Evolutionary conservation across 2,329 filamentous ascomycete genomes (phyloP), one percentile per base, ranked within the genome.

Genomic region (Penicillium brevicompactum): DNA sequence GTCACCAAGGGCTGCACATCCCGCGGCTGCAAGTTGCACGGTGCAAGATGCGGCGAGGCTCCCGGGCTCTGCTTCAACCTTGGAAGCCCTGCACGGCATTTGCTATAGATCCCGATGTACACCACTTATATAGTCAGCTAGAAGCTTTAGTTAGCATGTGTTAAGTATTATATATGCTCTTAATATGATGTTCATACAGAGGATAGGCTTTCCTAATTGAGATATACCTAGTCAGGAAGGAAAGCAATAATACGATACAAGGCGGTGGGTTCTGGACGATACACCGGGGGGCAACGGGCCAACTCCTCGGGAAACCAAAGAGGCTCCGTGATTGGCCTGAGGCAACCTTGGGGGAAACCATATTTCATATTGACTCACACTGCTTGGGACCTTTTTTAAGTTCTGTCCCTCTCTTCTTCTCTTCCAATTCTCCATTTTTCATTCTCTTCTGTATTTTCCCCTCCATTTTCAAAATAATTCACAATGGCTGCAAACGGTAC

Each of bases 401-500:
- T 37, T 37, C n/a, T n/a, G n/a, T 48, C 51, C 32, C 44, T 31
- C 47, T 55, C 41, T 47, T 42, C 40, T 34, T 43, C 9, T 49
- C 42, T 44, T 53, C 30, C 51, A 44, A 34, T 22, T 53, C 55
- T 51, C 57, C 50, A 31, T 47, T 51, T 16, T 43, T 47, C 49
- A 32, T 49, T 42, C 49, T 34, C 34, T 40, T 40, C 14, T 60
- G 27, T 44, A 27, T 51, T 43, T 48, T 49, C 50, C 21, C 47
- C 21, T 40, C 48, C 27, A 44, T 53, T 18, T 53, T 18, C 34
- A 37, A 13, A n/a, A 49, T 44, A 49, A 31, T 43, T 46, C 58
- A 68, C 61, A 70, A 76, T 76, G 74, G 68, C 73, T 56, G 62
- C 66, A 59, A 70, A 70, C 55, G 70, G 69, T 57, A 59, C 64